phyloP scores from a whole-genome alignment of 345 rosid genomes.

The Punica granatum region DNA sequence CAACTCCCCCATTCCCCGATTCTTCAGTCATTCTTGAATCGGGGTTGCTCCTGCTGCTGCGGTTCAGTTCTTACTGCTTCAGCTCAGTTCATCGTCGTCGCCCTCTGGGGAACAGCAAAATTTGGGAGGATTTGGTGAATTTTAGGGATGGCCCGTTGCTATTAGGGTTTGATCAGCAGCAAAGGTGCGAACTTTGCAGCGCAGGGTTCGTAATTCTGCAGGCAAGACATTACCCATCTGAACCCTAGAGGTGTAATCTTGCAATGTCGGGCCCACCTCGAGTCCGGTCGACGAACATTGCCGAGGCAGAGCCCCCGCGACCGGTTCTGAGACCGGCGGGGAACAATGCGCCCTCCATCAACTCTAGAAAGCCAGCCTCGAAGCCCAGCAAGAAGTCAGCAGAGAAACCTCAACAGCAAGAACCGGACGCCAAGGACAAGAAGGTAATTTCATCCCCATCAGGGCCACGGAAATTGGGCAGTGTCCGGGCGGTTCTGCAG shows the following conservation, averaged over 20 bases:
- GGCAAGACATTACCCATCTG: background rate
- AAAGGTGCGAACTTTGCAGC: slow-evolving; percentile 1
- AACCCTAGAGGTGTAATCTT: background rate
- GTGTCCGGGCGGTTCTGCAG: slow-evolving; percentile 32
- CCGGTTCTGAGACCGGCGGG: slow-evolving; percentile 49
- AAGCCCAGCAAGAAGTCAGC: slow-evolving; percentile 29
- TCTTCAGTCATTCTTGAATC: background rate
- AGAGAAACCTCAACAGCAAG: slow-evolving; percentile 21
- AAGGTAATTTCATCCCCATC: slow-evolving; percentile 21
- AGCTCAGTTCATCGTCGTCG: background rate
- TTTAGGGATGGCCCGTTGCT: background rate
- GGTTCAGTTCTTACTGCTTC: background rate
- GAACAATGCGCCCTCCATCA: slow-evolving; percentile 35
- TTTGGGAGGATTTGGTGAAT: background rate
- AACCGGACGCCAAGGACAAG: slow-evolving; percentile 26
- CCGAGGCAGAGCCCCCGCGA: slow-evolving; percentile 34
- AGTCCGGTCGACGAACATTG: slow-evolving; percentile 37
- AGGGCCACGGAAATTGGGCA: slow-evolving; percentile 22
- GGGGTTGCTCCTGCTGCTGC: background rate
- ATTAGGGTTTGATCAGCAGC: background rate
- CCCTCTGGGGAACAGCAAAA: background rate
- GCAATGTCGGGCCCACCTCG: slow-evolving; percentile 59
- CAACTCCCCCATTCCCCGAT: background rate
- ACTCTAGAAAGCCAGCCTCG: slow-evolving; percentile 22
- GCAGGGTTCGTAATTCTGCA: background rate